A percentile compares a stretch with the other conserved stretches of the same genome.
Evolutionary conservation across 345 rosid genomes (phyloP).

Genomic region (Eucalyptus sp.): DNA sequence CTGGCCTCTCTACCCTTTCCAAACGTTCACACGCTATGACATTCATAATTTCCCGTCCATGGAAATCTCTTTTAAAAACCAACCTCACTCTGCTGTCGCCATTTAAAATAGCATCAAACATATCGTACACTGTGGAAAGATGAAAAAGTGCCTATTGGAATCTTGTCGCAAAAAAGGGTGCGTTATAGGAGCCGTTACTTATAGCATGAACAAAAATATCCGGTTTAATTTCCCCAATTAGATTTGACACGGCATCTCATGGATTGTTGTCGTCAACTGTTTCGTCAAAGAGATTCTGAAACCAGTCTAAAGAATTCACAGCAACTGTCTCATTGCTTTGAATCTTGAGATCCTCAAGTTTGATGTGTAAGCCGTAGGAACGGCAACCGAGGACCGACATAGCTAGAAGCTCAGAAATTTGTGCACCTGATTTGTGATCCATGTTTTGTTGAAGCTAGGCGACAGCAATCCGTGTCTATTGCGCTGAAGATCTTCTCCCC

Average conservation of each 20-base stretch:
- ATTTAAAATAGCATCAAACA: constrained; percentile 1
- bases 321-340: neutral
- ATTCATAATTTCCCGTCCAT: constrained; percentile 12
- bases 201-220: constrained; percentile 5
- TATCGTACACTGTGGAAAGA: constrained; percentile 10
- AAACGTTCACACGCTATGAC: constrained; percentile 18
- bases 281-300: constrained; percentile 8
- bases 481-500: too few relatives aligned
- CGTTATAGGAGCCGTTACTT: constrained; percentile 9
- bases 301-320: constrained; percentile 6
- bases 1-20: constrained; percentile 2
- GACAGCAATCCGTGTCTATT: too few relatives aligned
- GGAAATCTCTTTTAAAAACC: constrained; percentile 1
- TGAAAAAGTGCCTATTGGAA: constrained; percentile 19
- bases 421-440: too few relatives aligned
- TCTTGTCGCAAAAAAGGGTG: constrained; percentile 32
- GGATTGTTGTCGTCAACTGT: constrained; percentile 9
- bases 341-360: constrained; percentile 6
- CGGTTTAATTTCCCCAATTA: constrained; percentile 12
- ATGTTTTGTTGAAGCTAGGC: too few relatives aligned
- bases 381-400: too few relatives aligned
- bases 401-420: too few relatives aligned
- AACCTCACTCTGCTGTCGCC: constrained; percentile 3
- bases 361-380: too few relatives aligned
- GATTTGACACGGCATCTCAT: constrained; percentile 1